Evolutionary conservation across 1,284 basidiomycete genomes (phyloP).

Genomic region (Mycena sp.): DNA sequence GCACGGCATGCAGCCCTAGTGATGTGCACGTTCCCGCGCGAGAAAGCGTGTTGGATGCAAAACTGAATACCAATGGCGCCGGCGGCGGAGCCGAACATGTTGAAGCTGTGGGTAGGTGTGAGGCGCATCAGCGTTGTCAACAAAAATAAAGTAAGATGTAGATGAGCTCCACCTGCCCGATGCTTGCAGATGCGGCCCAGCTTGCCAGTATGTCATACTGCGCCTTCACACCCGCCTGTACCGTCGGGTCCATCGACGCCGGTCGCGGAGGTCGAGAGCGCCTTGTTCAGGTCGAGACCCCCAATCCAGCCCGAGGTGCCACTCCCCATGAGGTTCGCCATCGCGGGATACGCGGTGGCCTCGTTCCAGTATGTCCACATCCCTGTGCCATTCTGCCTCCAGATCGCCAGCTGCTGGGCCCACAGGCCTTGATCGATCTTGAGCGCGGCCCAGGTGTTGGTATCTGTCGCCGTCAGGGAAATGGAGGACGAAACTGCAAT

Average conservation of each 20-base stretch:
- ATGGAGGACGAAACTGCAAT: slow-evolving; percentile 22
- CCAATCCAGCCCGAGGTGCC: slow-evolving; percentile 9
- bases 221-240: slow-evolving; percentile 26
- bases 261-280: slow-evolving; percentile 18
- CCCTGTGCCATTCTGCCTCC: slow-evolving; percentile 23
- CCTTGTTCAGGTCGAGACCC: slow-evolving; percentile 1
- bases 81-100: slow-evolving; percentile 23
- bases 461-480: slow-evolving; percentile 22
- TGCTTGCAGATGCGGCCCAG: slow-evolving; percentile 56
- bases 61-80: slow-evolving; percentile 22
- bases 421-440: slow-evolving; percentile 16
- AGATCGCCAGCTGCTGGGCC: slow-evolving; percentile 26
- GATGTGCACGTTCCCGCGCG: slow-evolving; percentile 43
- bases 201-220: slow-evolving; percentile 62
- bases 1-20: no score
- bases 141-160: neutral
- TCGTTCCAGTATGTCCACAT: slow-evolving; percentile 33
- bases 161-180: slow-evolving; percentile 67
- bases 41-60: slow-evolving; percentile 31
- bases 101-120: slow-evolving; percentile 11
- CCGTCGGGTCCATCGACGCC: slow-evolving; percentile 23
- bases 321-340: slow-evolving; percentile 21
- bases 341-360: slow-evolving; percentile 27
- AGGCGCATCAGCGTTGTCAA: neutral
- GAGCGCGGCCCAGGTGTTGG: slow-evolving; percentile 26